Evolutionary conservation across 768 basidiomycete genomes (phyloP).

Genomic region (Bullera alba): DNA sequence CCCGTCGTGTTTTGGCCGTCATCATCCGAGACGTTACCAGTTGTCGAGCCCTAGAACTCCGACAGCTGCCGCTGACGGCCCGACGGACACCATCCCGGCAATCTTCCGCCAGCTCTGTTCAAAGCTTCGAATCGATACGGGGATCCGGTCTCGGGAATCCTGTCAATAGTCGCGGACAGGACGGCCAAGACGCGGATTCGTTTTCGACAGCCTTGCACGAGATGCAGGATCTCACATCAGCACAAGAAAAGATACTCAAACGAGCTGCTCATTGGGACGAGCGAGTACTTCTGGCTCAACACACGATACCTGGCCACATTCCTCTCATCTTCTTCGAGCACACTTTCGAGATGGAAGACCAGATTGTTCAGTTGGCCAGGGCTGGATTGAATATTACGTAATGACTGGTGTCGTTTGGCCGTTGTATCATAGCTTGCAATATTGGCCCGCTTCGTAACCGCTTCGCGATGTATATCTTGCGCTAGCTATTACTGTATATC

Average conservation of each 20-base stretch:
- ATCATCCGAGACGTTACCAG: constrained; percentile 71
- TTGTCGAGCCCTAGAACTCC: constrained; percentile 11
- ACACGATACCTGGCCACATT: background rate
- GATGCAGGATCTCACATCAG: constrained; percentile 4
- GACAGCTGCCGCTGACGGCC: background rate
- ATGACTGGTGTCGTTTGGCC: no score
- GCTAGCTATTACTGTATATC: no score
- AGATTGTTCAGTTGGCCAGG: no score
- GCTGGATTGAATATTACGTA: no score
- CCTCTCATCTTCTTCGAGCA: constrained; percentile 4
- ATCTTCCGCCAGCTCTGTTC: background rate
- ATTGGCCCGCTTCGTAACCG: no score
- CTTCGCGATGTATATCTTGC: no score
- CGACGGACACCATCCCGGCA: background rate
- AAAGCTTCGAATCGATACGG: no score
- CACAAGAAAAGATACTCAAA: constrained; percentile 13
- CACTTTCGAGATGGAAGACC: constrained; percentile 7
- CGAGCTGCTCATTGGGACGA: constrained; percentile 10
- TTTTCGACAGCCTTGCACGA: background rate
- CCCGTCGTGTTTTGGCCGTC: constrained; percentile 63
- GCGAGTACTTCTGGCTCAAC: constrained; percentile 2
- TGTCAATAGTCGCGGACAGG: background rate
- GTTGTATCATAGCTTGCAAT: no score
- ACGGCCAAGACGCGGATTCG: no score
- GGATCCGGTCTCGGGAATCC: background rate